A percentile compares a stretch with the other conserved stretches of the same genome.
Conservation (phyloP, 2,329 filamentous ascomycete species). For the Tolypocladium pustulatum region DNA sequence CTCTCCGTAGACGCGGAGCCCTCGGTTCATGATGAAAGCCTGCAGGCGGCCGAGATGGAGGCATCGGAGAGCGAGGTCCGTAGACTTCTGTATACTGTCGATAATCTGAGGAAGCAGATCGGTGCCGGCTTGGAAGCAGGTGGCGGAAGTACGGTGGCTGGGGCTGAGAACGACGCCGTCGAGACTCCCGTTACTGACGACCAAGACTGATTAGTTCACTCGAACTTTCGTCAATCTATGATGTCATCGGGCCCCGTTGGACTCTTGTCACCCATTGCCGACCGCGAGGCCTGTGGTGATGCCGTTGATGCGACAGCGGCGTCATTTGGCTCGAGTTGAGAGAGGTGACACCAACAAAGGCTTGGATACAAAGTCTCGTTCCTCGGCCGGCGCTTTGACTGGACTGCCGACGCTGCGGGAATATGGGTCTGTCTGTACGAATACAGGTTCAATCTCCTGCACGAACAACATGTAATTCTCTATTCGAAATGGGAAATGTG, state of each 20-base stretch:
- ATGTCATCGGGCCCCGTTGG: too few relatives aligned
- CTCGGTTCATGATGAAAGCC: conserved; percentile 12
- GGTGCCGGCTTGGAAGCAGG: conserved; percentile 12
- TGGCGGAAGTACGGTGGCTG: not conserved
- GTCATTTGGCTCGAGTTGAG: too few relatives aligned
- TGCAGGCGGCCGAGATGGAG: conserved; percentile 20
- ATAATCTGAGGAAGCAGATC: conserved; percentile 35
- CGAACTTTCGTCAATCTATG: not conserved
- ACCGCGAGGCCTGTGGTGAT: too few relatives aligned
- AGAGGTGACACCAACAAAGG: too few relatives aligned
- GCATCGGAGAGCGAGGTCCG: conserved; percentile 26
- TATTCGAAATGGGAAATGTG: not conserved
- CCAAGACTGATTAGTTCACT: not conserved
- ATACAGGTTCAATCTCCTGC: too few relatives aligned
- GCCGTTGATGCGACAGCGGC: too few relatives aligned
- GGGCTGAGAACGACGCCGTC: conserved; percentile 2
- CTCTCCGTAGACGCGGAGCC: conserved; percentile 17
- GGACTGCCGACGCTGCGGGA: too few relatives aligned
- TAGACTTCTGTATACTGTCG: conserved; percentile 33
- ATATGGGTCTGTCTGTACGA: too few relatives aligned
- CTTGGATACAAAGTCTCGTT: too few relatives aligned
- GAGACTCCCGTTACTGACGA: conserved; percentile 1
- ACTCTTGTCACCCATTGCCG: too few relatives aligned
- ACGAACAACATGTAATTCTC: too few relatives aligned
- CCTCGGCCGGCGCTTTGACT: too few relatives aligned